phyloP scores from a whole-genome alignment of 2,329 filamentous ascomycete species.

The Calonectria pteridis region DNA sequence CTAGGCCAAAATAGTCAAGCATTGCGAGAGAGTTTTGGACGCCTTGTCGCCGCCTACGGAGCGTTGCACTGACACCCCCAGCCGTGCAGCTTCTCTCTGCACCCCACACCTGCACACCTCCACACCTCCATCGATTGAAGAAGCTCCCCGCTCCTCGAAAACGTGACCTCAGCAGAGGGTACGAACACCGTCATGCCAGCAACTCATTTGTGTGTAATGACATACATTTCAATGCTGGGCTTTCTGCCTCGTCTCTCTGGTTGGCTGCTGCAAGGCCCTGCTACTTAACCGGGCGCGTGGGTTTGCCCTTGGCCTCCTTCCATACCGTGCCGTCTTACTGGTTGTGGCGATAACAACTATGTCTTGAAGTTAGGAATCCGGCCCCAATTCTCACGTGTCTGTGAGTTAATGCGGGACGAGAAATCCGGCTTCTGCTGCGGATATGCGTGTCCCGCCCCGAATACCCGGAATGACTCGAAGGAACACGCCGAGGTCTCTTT shows the following conservation, averaged over 20 bases:
- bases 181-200: background rate
- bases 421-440: background rate
- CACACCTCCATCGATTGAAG: background rate
- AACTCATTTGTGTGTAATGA: background rate
- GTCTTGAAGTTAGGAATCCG: background rate
- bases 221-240: background rate
- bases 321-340: background rate
- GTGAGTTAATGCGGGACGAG: background rate
- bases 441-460: background rate
- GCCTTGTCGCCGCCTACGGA: background rate
- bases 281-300: background rate
- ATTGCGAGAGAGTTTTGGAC: background rate
- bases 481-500: background rate
- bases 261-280: background rate
- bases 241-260: background rate
- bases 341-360: background rate
- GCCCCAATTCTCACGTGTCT: background rate
- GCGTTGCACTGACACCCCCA: background rate
- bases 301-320: background rate
- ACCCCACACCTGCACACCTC: background rate
- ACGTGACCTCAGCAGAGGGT: background rate
- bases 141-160: background rate
- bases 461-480: background rate
- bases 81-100: background rate
- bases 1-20: background rate